phyloP scores from a whole-genome alignment of 805 yeast genomes.

The Candida schatavii region DNA sequence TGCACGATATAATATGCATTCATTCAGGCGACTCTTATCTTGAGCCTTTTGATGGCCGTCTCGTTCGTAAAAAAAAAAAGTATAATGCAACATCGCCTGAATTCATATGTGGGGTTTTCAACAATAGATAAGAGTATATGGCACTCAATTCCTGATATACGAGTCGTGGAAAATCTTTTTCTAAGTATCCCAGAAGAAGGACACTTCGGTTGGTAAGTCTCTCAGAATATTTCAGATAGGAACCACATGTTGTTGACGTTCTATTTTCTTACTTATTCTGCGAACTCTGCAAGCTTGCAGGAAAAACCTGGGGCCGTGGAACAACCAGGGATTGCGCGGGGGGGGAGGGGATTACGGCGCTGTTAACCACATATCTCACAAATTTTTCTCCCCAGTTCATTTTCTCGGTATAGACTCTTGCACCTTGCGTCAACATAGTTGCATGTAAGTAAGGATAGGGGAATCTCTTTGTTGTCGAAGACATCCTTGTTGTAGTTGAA shows the following conservation, averaged over 20 bases:
- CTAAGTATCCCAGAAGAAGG: conserved; percentile 42
- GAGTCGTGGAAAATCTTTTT: no score
- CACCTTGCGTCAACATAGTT: conserved; percentile 11
- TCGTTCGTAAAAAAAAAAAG: no score
- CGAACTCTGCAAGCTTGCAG: conserved; percentile 11
- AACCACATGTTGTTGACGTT: no score
- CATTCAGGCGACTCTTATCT: no score
- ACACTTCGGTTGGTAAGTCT: conserved; percentile 15
- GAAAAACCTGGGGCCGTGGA: conserved; percentile 12
- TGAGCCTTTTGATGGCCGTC: no score
- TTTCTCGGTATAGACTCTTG: conserved; percentile 11
- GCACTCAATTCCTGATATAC: no score
- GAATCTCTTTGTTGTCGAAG: no score
- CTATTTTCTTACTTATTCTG: conserved; percentile 27
- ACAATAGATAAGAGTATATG: no score
- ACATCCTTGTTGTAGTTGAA: conserved; percentile 7
- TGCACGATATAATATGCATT: no score
- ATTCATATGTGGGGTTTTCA: no score
- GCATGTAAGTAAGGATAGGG: conserved; percentile 11
- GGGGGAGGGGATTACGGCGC: conserved; percentile 13
- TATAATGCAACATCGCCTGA: no score
- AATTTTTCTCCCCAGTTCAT: conserved; percentile 5
- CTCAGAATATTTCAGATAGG: no score
- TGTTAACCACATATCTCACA: conserved; percentile 8
- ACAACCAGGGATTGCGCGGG: conserved; percentile 10